Conservation (phyloP, 805 yeast genomes). For the Sungouiozyma ichnusensis region DNA sequence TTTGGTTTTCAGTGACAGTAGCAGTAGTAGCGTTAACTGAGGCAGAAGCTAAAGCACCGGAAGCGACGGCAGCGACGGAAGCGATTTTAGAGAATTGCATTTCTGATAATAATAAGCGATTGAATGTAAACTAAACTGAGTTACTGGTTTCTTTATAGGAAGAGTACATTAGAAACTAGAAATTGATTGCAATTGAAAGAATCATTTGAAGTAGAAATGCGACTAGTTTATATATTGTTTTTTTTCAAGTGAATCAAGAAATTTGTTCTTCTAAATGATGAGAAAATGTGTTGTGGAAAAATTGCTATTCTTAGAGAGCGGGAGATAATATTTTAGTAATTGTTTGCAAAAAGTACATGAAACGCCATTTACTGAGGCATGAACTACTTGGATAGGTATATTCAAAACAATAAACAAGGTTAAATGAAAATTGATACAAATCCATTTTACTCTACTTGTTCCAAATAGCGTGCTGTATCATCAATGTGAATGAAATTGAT, state of each 20-base stretch:
- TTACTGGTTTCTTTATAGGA: constrained; percentile 1
- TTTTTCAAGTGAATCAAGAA: too few relatives aligned
- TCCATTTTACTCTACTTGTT: too few relatives aligned
- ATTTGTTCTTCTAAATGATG: too few relatives aligned
- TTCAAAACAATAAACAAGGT: background rate
- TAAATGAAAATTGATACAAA: too few relatives aligned
- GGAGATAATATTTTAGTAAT: too few relatives aligned
- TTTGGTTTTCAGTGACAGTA: constrained; percentile 13
- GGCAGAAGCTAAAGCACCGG: constrained; percentile 25
- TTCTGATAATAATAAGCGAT: constrained; percentile 9
- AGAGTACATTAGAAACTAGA: background rate
- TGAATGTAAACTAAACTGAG: constrained; percentile 1
- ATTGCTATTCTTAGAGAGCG: too few relatives aligned
- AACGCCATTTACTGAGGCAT: background rate
- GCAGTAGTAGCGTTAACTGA: constrained; percentile 20
- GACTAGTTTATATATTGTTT: constrained; percentile 1
- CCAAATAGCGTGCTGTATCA: too few relatives aligned
- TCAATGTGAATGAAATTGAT: too few relatives aligned
- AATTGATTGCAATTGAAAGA: background rate
- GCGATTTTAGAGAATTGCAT: constrained; percentile 36
- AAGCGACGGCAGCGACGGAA: constrained; percentile 28
- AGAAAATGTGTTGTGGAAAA: too few relatives aligned
- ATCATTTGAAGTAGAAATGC: background rate
- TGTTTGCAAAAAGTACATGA: background rate
- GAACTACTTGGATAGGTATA: background rate